A percentile compares a stretch with the other conserved stretches of the same genome.
These are phyloP conservation scores for Bipolaris gigantea DNA, from an alignment of 2,329 filamentous ascomycete genomes.

Conservation along the genomic window DNA sequence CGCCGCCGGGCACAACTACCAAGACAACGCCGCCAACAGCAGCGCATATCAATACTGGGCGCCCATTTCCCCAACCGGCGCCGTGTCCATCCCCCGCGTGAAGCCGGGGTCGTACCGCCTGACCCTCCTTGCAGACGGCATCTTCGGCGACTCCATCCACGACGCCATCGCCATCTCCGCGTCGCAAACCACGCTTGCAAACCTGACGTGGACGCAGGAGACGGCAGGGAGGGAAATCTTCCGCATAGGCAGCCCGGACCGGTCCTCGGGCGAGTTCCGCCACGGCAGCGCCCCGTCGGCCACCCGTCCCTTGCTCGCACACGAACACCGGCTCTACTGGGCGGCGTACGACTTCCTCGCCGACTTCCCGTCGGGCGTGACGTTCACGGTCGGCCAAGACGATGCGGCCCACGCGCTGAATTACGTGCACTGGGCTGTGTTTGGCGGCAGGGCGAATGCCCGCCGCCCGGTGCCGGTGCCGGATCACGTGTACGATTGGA, in stretches of 20 bases:
- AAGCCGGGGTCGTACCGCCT: constrained; percentile 63
- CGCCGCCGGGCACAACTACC: constrained; percentile 56
- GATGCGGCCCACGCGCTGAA: constrained; percentile 57
- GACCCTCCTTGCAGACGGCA: constrained; percentile 63
- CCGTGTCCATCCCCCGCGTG: constrained; percentile 57
- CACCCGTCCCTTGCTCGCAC: constrained; percentile 51
- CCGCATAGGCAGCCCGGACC: constrained; percentile 65
- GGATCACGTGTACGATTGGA: constrained; percentile 42
- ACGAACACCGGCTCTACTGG: constrained; percentile 66
- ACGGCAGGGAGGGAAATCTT: constrained; percentile 61
- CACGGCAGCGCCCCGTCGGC: constrained; percentile 60
- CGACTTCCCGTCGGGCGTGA: constrained; percentile 62
- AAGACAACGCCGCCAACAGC: constrained; percentile 60
- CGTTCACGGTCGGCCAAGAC: constrained; percentile 57
- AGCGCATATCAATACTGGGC: constrained; percentile 66
- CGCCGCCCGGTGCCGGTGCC: constrained; percentile 45
- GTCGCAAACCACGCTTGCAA: constrained; percentile 41
- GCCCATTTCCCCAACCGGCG: constrained; percentile 49
- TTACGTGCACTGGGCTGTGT: constrained; percentile 68
- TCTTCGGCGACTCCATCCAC: constrained; percentile 63
- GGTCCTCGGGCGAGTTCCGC: constrained; percentile 61
- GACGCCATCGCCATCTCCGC: constrained; percentile 54
- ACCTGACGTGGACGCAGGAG: constrained; percentile 56
- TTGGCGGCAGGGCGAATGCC: constrained; percentile 58
- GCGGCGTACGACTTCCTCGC: constrained; percentile 60